phyloP scores from a whole-genome alignment of 495 filamentous ascomycete species.

The Xanthoparmelia taractica region DNA sequence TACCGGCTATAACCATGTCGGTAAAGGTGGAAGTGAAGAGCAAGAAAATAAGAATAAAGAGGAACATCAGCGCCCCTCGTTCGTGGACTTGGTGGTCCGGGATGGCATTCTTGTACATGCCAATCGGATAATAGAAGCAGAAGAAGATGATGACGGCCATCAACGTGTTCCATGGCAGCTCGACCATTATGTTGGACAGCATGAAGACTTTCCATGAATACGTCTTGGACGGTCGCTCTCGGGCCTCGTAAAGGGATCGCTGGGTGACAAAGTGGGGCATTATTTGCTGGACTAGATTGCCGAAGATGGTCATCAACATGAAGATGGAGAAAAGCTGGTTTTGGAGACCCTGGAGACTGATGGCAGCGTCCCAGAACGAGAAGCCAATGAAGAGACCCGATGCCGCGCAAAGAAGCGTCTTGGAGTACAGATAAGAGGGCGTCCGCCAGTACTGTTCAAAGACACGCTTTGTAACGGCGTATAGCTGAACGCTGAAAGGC shows the following conservation, averaged over 20 bases:
- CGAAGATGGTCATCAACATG: constrained; percentile 70
- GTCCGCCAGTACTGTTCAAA: constrained; percentile 90
- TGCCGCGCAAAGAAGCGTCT: constrained; percentile 47
- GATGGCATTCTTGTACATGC: constrained; percentile 61
- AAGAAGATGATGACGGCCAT: constrained; percentile 63
- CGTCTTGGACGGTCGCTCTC: constrained; percentile 75
- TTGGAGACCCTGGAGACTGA: constrained; percentile 68
- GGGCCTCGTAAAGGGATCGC: constrained; percentile 72
- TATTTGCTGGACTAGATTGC: constrained; percentile 68
- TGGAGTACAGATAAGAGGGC: constrained; percentile 77
- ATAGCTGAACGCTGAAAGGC: constrained; percentile 46
- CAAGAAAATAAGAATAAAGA: constrained; percentile 44
- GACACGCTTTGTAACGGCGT: constrained; percentile 51
- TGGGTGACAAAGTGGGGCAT: constrained; percentile 79
- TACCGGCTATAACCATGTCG: constrained; percentile 57
- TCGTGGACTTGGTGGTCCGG: constrained; percentile 47
- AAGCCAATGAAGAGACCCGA: constrained; percentile 74
- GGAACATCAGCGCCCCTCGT: constrained; percentile 60
- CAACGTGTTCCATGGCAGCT: constrained; percentile 67
- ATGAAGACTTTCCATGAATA: constrained; percentile 82
- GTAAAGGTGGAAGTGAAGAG: constrained; percentile 47
- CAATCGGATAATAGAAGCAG: constrained; percentile 76
- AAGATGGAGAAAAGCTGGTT: constrained; percentile 87
- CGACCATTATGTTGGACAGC: constrained; percentile 65
- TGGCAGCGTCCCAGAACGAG: constrained; percentile 68